These are phyloP conservation scores for Syzygium malaccense DNA, from an alignment of 441 rosid genomes.

Conservation along the genomic window DNA sequence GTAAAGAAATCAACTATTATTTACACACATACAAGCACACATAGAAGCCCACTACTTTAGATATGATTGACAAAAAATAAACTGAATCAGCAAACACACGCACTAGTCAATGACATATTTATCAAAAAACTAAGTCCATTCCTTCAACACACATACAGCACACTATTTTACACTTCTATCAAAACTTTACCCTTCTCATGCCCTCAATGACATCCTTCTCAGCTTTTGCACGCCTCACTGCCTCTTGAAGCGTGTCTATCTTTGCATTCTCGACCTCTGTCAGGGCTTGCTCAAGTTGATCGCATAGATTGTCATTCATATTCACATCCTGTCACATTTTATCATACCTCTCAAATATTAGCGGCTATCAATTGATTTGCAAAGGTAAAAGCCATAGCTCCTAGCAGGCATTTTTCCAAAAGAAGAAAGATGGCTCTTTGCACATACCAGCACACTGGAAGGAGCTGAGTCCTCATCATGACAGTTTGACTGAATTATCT, in stretches of 20 bases:
- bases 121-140: neutral
- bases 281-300: conserved; percentile 49
- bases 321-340: conserved; percentile 52
- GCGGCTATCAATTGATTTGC: neutral
- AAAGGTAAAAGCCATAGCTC: neutral
- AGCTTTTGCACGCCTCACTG: conserved; percentile 51
- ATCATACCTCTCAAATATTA: conserved; percentile 8
- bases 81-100: neutral
- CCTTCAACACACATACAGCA: neutral
- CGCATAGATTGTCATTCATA: conserved; percentile 32
- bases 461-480: conserved; percentile 35
- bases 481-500: conserved; percentile 16
- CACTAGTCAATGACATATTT: neutral
- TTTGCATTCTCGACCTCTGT: conserved; percentile 54
- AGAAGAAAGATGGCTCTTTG: conserved; percentile 5
- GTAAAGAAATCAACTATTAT: neutral
- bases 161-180: neutral
- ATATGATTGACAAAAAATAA: neutral
- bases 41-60: neutral
- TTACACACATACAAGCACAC: neutral
- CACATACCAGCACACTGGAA: conserved; percentile 51
- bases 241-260: conserved; percentile 56
- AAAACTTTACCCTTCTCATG: conserved; percentile 49
- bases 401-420: neutral
- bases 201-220: conserved; percentile 64